These are phyloP conservation scores for Pseudopediastrum boryanum DNA, from an alignment of 139 green algal species.

Conservation along the genomic window DNA sequence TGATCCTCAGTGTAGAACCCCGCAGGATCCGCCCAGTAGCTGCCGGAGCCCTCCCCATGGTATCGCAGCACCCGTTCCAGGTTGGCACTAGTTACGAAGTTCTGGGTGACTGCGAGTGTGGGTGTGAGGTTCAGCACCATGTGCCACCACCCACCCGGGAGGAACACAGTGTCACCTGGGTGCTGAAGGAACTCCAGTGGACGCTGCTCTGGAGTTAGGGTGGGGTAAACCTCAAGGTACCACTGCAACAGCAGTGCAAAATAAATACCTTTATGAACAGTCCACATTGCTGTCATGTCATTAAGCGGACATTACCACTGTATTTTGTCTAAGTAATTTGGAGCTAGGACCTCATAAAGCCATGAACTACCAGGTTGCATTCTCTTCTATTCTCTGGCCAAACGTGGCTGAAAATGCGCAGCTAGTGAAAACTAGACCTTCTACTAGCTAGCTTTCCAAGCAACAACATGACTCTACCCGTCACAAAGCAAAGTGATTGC, in stretches of 20 bases:
- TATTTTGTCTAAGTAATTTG: neutral
- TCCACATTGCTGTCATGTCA: neutral
- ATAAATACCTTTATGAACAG: neutral
- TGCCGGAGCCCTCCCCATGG: neutral
- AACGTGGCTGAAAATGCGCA: no score
- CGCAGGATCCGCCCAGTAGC: neutral
- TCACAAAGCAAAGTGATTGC: no score
- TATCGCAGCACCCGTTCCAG: slow-evolving; percentile 16
- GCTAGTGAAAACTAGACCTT: no score
- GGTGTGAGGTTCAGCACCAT: slow-evolving; percentile 85
- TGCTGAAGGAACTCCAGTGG: slow-evolving; percentile 17
- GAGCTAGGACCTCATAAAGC: neutral
- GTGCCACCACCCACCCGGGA: slow-evolving; percentile 93
- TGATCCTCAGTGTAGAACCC: slow-evolving; percentile 5
- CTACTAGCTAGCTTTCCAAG: no score
- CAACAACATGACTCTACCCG: no score
- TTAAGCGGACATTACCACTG: neutral
- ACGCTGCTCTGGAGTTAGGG: slow-evolving; percentile 7
- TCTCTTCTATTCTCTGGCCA: no score
- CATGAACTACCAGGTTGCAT: neutral
- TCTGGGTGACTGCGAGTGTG: slow-evolving; percentile 82
- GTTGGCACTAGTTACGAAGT: slow-evolving; percentile 54
- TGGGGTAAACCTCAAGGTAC: slow-evolving; percentile 23
- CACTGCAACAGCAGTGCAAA: neutral
- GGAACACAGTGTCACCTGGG: slow-evolving; percentile 84